These are phyloP conservation scores for Bipolaris sorokiniana DNA, from an alignment of 2,329 filamentous ascomycete species.

Conservation along the genomic window DNA sequence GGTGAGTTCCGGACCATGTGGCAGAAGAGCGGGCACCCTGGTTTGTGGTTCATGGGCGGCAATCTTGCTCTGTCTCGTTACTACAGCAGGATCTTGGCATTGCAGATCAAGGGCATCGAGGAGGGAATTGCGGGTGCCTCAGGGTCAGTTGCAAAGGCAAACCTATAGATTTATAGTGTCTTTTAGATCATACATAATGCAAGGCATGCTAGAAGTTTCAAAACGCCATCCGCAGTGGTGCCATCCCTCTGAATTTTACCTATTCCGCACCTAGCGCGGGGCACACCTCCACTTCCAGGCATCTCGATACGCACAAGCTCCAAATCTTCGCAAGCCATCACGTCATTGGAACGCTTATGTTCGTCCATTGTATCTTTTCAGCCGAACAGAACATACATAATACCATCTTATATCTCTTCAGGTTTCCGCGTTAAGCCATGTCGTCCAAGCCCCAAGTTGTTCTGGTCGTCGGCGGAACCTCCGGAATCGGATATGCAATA, in stretches of 20 bases:
- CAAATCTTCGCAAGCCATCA: conserved; percentile 5
- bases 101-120: conserved; percentile 55
- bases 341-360: neutral
- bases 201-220: neutral
- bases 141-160: neutral
- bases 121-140: conserved; percentile 26
- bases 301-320: conserved; percentile 14
- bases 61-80: conserved; percentile 56
- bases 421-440: neutral
- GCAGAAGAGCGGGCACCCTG: conserved; percentile 43
- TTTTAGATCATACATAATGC: neutral
- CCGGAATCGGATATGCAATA: conserved; percentile 31
- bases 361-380: neutral
- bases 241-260: conserved; percentile 6
- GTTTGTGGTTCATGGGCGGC: conserved; percentile 56
- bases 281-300: conserved; percentile 5
- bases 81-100: conserved; percentile 53
- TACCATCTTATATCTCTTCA: neutral
- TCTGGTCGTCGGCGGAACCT: conserved; percentile 33
- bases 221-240: neutral
- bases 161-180: conserved; percentile 2
- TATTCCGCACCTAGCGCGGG: conserved; percentile 15
- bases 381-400: neutral
- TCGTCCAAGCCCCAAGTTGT: conserved; percentile 23
- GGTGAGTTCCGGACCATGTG: conserved; percentile 56